Evolutionary conservation across 2,329 filamentous ascomycete species (phyloP).

Genomic region (Achaetomium macrosporum): DNA sequence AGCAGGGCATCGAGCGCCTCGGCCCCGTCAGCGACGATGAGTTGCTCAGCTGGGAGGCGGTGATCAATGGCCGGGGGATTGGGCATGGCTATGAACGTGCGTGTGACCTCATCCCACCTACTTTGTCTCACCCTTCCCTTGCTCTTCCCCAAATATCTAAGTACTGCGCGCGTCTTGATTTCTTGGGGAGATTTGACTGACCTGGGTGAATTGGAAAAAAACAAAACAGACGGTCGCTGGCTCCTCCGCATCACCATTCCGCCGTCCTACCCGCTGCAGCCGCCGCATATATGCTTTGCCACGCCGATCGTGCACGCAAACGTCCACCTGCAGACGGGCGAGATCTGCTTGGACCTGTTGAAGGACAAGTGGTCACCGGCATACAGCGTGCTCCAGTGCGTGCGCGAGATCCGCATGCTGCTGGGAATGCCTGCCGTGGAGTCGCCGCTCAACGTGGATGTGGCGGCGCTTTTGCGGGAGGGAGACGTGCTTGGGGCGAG

Average conservation of each 20-base stretch:
- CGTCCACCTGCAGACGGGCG: conserved; percentile 62
- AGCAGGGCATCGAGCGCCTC: conserved; percentile 53
- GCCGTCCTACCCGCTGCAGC: conserved; percentile 66
- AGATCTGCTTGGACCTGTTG: conserved; percentile 90
- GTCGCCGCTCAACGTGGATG: conserved; percentile 72
- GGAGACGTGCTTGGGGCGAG: conserved; percentile 65
- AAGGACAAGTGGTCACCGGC: conserved; percentile 75
- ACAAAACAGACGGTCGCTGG: conserved; percentile 63
- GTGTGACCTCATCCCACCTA: conserved; percentile 20
- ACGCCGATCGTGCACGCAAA: conserved; percentile 86
- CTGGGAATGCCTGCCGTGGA: conserved; percentile 64
- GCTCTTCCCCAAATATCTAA: background rate
- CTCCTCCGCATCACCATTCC: conserved; percentile 73
- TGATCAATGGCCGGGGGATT: conserved; percentile 53
- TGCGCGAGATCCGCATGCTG: conserved; percentile 68
- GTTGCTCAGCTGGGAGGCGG: conserved; percentile 53
- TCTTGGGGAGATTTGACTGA: background rate
- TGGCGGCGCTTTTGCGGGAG: conserved; percentile 62
- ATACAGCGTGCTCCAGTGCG: conserved; percentile 70
- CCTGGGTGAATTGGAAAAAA: too few relatives aligned
- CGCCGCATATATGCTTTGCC: conserved; percentile 74
- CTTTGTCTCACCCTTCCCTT: too few relatives aligned
- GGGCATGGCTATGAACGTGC: conserved; percentile 52
- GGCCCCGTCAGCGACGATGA: conserved; percentile 50
- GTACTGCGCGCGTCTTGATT: background rate